phyloP scores from a whole-genome alignment of 345 rosid species.

The Cardamine resedifolia region DNA sequence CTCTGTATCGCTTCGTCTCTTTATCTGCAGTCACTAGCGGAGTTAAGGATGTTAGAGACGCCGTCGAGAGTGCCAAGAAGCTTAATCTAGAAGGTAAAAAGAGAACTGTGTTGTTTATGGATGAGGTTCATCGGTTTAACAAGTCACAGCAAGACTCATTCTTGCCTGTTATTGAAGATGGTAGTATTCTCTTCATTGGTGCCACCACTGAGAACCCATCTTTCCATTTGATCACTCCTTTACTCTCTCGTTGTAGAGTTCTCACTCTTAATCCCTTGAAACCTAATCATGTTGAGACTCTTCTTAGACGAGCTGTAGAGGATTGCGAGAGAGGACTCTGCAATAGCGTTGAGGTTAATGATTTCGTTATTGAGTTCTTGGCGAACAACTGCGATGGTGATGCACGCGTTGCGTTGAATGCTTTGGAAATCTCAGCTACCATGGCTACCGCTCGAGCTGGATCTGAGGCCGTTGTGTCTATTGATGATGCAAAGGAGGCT shows the following conservation, averaged over 20 bases:
- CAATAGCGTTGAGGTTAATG: constrained; percentile 40
- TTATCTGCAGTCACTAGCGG: constrained; percentile 74
- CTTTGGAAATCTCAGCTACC: constrained; percentile 67
- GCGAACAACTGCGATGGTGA: constrained; percentile 75
- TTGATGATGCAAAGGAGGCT: constrained; percentile 84
- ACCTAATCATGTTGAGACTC: constrained; percentile 50
- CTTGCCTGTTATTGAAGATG: constrained; percentile 85
- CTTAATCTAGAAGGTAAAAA: constrained; percentile 43
- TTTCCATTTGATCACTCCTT: constrained; percentile 74
- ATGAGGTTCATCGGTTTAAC: constrained; percentile 82
- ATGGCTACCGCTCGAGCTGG: constrained; percentile 48
- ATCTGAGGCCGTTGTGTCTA: constrained; percentile 22
- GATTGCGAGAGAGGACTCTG: constrained; percentile 51
- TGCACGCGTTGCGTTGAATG: constrained; percentile 80
- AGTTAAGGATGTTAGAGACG: constrained; percentile 80
- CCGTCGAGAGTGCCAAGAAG: constrained; percentile 64
- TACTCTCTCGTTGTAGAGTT: constrained; percentile 73
- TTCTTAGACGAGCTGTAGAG: constrained; percentile 54
- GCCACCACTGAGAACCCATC: constrained; percentile 93
- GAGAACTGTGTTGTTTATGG: constrained; percentile 71
- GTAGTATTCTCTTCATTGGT: constrained; percentile 75
- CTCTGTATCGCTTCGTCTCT: constrained; percentile 54
- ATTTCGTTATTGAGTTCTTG: constrained; percentile 54
- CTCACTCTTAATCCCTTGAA: constrained; percentile 63
- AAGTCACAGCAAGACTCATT: constrained; percentile 85